phyloP scores from a whole-genome alignment of 2,329 filamentous ascomycete genomes.

The Fusarium sambucinum region DNA sequence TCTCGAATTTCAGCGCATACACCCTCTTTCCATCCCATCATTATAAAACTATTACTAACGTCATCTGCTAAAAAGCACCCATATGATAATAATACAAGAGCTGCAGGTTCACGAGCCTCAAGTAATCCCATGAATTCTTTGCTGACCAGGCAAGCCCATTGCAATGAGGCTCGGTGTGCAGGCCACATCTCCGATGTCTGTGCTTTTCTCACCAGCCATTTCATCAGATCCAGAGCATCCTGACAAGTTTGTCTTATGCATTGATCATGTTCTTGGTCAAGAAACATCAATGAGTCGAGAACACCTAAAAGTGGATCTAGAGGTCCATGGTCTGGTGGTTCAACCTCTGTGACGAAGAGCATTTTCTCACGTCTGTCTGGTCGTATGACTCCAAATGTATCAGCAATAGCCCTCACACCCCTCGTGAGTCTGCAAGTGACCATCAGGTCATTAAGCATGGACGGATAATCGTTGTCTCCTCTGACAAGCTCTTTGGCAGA shows the following conservation, averaged over 20 bases:
- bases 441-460: background rate
- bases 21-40: slow-evolving; percentile 1
- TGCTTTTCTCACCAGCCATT: background rate
- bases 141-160: background rate
- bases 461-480: background rate
- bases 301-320: slow-evolving; percentile 3
- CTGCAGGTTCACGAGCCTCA: background rate
- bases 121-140: background rate
- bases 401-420: background rate
- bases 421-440: background rate
- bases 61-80: slow-evolving; percentile 1
- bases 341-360: background rate
- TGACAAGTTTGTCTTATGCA: background rate
- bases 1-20: slow-evolving; percentile 3
- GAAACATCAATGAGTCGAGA: background rate
- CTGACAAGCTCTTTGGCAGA: background rate
- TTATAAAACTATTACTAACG: background rate
- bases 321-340: slow-evolving; percentile 1
- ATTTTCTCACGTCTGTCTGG: slow-evolving; percentile 2
- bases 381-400: slow-evolving; percentile 5
- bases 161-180: background rate
- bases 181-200: slow-evolving; percentile 7
- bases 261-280: background rate
- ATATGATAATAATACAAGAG: slow-evolving; percentile 1
- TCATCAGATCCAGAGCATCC: background rate